Evolutionary conservation across 2,329 filamentous ascomycete species (phyloP).

Genomic region (Dissoconium aciculare): DNA sequence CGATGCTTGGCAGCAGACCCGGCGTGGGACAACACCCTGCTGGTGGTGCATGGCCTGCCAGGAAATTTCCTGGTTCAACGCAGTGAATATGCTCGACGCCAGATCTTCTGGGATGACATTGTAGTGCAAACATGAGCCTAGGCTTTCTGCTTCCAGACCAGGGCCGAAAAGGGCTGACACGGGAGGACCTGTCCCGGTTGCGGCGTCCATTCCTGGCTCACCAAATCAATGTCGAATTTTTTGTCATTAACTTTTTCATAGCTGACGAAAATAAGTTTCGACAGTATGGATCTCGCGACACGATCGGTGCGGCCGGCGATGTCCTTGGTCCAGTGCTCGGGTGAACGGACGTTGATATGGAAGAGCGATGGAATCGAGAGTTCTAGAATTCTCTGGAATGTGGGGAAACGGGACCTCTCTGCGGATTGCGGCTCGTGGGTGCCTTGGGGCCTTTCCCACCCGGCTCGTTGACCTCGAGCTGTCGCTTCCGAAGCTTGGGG

Average conservation of each 20-base stretch:
- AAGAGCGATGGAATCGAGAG: no score
- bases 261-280: slow-evolving; percentile 7
- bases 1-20: slow-evolving; percentile 77
- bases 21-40: slow-evolving; percentile 75
- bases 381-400: no score
- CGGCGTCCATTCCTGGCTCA: no score
- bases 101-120: slow-evolving; percentile 46
- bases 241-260: slow-evolving; percentile 8
- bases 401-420: no score
- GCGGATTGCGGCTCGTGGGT: no score
- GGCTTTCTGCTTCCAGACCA: slow-evolving; percentile 31
- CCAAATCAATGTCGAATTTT: slow-evolving; percentile 3
- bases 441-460: no score
- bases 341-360: no score
- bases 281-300: no score
- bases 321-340: no score
- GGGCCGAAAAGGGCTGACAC: slow-evolving; percentile 20
- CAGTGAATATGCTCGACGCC: slow-evolving; percentile 49
- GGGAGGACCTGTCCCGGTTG: no score
- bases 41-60: slow-evolving; percentile 93
- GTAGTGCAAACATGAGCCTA: slow-evolving; percentile 61
- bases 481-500: slow-evolving; percentile 6
- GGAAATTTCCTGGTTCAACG: slow-evolving; percentile 56
- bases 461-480: slow-evolving; percentile 6
- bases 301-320: no score